Base-by-base conservation (phyloP, 129 eudicot species). In the Helianthus tuberosus region DNA sequence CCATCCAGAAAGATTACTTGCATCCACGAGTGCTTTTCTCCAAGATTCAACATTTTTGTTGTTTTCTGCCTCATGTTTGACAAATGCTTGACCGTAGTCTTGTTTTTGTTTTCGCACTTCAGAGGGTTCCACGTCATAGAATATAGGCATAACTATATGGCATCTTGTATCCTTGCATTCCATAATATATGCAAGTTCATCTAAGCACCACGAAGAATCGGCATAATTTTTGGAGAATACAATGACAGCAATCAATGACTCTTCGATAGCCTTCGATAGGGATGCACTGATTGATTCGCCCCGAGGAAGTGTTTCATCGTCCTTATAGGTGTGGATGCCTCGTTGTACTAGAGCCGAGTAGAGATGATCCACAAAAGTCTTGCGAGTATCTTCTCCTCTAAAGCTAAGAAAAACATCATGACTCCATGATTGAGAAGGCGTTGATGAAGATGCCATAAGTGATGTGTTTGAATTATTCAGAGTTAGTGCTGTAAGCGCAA, bases 351-450 rank as follows among this genome's bases (percentile, higher is more conserved):
- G 64, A 27, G 39, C 36, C 3, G 25, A 5, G 3, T 58, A 58
- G n/a, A 58, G 64, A 36, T 58, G 64, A 25, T 25, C 39, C 3
- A 58, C 64, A 25, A 23, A 58, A n/a, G 39, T 58, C 5, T 58
- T 25, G 11, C 64, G 11, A 9, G 64, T 58, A n/a, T 58, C 64
- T 58, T 58, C 64, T 3, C 64, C 64, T 58, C 64, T 58, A 25
- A 58, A 58, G 27, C 64, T 58, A 3, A 58, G 64, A 25, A 58
- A 58, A 25, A 58, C 64, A 10, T 58, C 6, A 27, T 58, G 11
- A 9, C 3, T 23, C 38, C 38, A 58, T 0, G 64, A 25, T 58
- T 58, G 64, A 20, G 64, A 58, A 1, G 32, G 9, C 3, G 64
- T 20, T 25, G 29, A 25, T 25, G 29, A 25, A 9, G 64, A 23